Base-by-base conservation (phyloP, 2,329 filamentous ascomycete species). In the Xylaria sp. region DNA sequence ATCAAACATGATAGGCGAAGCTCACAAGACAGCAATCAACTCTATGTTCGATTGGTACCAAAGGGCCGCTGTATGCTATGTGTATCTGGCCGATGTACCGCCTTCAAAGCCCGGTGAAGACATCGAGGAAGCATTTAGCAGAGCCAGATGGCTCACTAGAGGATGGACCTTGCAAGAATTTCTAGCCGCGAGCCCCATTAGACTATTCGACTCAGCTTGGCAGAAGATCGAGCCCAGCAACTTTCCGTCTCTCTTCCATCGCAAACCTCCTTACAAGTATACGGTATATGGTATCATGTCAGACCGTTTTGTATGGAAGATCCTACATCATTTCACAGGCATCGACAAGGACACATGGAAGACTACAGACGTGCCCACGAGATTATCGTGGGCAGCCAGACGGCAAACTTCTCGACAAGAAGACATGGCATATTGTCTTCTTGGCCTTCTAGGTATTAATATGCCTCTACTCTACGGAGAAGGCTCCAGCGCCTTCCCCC, bases 381-480 rank as follows among this genome's bases (percentile, higher is more conserved):
- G 9, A 59, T 58, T 72, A 6, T 69, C 68, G 1, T 72, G 71
- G 68, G 70, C 70, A 31, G 61, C 70, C 0, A 67, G 67, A 10
- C 66, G 68, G 7, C 31, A 62, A 12, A 72, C 71, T 2, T 65
- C 68, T 2, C 62, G 71, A 41, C 18, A 52, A 33, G 72, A 73
- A 61, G 72, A 73, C 25, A 54, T 60, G 46, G 67, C 71, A 9
- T 74, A 72, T 12, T 70, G 72, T 43, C 63, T 72, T 23, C 49
- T 74, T 43, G 65, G 67, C 51, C 57, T 74, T 20, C 36, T 74
- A 7, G 63, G 65, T 33, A 69, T 74, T 4, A 70, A 69, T n/a
- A 74, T 74, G 69, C 69, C 72, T 20, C 56, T 73, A 0, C 56
- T 73, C 8, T 71, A 74, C 15, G 71, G 69, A 15, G 71, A 74